Evolutionary conservation across 441 rosid genomes (phyloP), one percentile per base, ranked within the genome.

Genomic region (Pelargonium fulgidum): DNA sequence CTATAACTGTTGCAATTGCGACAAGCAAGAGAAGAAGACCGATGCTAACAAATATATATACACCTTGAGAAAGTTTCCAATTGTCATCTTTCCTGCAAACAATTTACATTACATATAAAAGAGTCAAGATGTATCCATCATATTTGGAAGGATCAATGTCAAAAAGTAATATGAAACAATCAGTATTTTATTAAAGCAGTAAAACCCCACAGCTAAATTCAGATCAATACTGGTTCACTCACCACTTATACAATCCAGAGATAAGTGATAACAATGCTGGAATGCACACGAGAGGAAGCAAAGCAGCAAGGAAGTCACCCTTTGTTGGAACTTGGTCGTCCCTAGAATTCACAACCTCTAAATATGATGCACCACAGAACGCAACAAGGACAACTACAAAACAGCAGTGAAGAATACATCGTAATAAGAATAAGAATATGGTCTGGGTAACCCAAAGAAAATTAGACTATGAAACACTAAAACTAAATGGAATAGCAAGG

Each of bases 211-310:
- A 50, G 77, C 72, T 70, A 68, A 66, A 47, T 44, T 45, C 65
- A 76, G 76, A 63, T 56, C 71, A 75, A 39, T 76, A 66, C 54
- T 20, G 66, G 72, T 39, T 20, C 70, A 80, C 85, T 75, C 73
- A 96, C 99, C 99, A 96, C 86, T 93, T 96, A 75, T 91, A 85
- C 80, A 89, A 85, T 79, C 99, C 99, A 82, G 90, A 85, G 79
- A 93, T 84, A 73, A 96, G 92, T 26, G 97, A 87, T 61, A 96
- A 81, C 61, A 93, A 61, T 41, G 99, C 99, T 13, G 99, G 99
- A 73, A 91, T 86, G 85, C 99, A 88, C 74, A 90, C 83, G 72
- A 96, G 83, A 80, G 99, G 99, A 84, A 96, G 97, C 67, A 96
- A 81, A 72, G 99, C 93, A 71, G 98, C 99, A 77, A 96, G 93